Base-by-base conservation (phyloP, 2,329 filamentous ascomycete genomes). In the Sclerotinia spermophila region DNA sequence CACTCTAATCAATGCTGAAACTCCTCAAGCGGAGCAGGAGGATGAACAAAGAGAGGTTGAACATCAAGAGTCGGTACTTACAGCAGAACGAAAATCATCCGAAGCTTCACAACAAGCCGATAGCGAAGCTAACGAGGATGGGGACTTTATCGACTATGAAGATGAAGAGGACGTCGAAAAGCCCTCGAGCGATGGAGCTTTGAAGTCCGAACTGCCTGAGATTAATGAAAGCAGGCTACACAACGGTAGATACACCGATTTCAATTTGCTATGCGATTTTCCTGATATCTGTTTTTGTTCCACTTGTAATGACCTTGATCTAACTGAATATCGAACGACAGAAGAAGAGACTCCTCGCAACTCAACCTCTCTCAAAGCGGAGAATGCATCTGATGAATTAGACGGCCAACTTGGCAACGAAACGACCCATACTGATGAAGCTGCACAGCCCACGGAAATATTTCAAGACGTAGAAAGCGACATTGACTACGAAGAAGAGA, bases 91-190 rank as follows among this genome's bases (percentile, higher is more conserved):
- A 42, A 69, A 33, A 56, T 30, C 58, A 48, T 44, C 55, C 7
- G 59, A 40, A 60, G 60, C 19, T 8, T n/a, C 13, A 42, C 66
- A 51, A 11, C 27, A 48, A 55, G 44, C 35, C 30, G 68, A 48
- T 53, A 40, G 48, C 11, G 68, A 71, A n/a, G 27, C 70, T 59
- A 73, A 78, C 55, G 77, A 79, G 62, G 78, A 81, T n/a, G 81
- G 80, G 19, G 82, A 84, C 73, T 71, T 82, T n/a, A 81, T 84
- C 74, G 83, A 84, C 71, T 86, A 85, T 75, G 83, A 84, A 35
- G 84, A 86, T 70, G 82, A 56, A 55, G 67, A 80, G n/a, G 81
- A 83, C 60, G 30, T 55, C 24, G 70, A 73, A 19, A 68, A 55
- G 30, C 71, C 61, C 33, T 42, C 55, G 19, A 71, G 73, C 11